Base-by-base conservation (phyloP, 2,329 filamentous ascomycete species). In the Metarhizium humberi region DNA sequence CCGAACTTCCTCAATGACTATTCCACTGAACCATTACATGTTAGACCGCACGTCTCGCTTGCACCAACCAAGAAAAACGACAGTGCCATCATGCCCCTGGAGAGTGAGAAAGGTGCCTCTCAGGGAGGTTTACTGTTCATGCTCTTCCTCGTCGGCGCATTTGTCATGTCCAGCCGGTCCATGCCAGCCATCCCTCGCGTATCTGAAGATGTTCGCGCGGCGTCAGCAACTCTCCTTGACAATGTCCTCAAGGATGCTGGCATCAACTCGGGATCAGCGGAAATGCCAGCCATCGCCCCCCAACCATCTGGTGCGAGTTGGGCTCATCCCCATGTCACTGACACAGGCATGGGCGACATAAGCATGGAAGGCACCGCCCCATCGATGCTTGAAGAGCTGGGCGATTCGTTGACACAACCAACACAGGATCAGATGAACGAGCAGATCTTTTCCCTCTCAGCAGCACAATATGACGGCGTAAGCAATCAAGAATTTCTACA, bases 91-190 rank as follows among this genome's bases (percentile, higher is more conserved):
- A 70, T 77, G 52, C 67, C 73, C 47, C 67, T 68, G 63, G 78
- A 83, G 46, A 69, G 72, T 57, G 82, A 87, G 59, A 86, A 86
- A 74, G 75, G 81, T 57, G 80, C 85, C 58, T 86, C 90, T 62
- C 88, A 92, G 64, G 89, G 90, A 52, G 83, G 90, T 65, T 75
- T 97, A 64, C 79, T 97, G 70, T 87, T 92, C 72, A 95, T 96
- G 90, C 88, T 96, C 63, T 88, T 99, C 67, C 87, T 99, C 54
- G 92, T 96, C 61, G 94, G 94, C 67, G 94, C 94, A 53, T 96
- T 96, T 68, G 91, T 97, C 63, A 87, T 94, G 59, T 96, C 92
- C 36, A 95, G 92, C 73, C 84, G 84, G 62, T 82, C 84, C 48
- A 78, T 85, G 20, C 82, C 85, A 43, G 82, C 84, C 62, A 85